Base-by-base conservation (phyloP, 768 basidiomycete genomes). In the Mycena vitilis region DNA sequence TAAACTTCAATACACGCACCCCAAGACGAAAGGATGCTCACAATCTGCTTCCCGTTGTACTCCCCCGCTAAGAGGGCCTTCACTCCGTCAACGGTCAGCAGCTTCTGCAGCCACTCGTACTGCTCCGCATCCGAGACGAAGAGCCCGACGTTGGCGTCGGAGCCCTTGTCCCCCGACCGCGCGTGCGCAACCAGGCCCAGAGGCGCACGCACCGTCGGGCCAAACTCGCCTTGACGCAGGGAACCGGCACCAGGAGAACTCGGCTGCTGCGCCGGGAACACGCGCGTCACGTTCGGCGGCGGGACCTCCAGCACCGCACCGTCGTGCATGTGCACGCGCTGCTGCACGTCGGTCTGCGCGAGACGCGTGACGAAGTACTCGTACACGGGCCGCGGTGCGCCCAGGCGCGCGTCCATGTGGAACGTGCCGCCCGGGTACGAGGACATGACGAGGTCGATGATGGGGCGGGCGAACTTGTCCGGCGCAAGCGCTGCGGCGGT, bases 101-200 rank as follows among this genome's bases (percentile, higher is more conserved):
- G 36, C 38, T 22, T 20, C 12, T 60, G 37, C 45, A 71, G 37
- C 71, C 71, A 71, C 37, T 71, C 59, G 38, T 44, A 71, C 44
- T 71, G 42, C 45, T 65, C 67, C 16, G 15, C 44, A 10, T 38
- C 30, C 5, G 44, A 22, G 13, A 65, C 67, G 56, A 68, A 71
- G 38, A 71, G 69, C 44, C 71, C 71, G 34, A 71, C 71, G 36
- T 71, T 71, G 16, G 71, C 15, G 25, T 71, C 71, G 16, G 71
- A 65, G 38, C 71, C 71, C 45, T 71, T 71, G 48, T 71, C 71
- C 34, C 71, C 71, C 30, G 71, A 71, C 13, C 71, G 66, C 23
- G 63, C 71, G 48, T 65, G 67, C 22, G 37, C 71, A 22, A 71
- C 52, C 23, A 63, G 20, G 3, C 71, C 71, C 22, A 71, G 67